phyloP scores from a whole-genome alignment of 2,329 filamentous ascomycete genomes.

The Fusarium temperatum region DNA sequence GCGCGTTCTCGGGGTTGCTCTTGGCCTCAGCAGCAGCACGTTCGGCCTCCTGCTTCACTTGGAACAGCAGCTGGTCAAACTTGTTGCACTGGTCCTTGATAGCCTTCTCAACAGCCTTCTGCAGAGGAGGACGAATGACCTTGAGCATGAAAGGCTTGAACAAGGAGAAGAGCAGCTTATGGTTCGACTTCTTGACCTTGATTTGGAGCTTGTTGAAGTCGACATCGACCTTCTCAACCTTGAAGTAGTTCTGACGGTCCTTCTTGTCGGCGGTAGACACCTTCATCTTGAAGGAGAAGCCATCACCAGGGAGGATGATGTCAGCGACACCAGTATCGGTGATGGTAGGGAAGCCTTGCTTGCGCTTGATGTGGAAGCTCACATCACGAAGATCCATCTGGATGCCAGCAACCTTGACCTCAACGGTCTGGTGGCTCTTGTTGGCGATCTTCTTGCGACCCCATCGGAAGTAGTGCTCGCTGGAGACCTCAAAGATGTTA shows the following conservation, averaged over 20 bases:
- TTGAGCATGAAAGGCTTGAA: slow-evolving; percentile 90
- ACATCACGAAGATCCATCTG: slow-evolving; percentile 94
- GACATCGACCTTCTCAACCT: slow-evolving; percentile 88
- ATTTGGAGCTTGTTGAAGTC: slow-evolving; percentile 84
- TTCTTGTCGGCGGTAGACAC: slow-evolving; percentile 81
- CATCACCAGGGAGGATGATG: slow-evolving; percentile 85
- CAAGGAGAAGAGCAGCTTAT: slow-evolving; percentile 87
- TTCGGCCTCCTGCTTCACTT: slow-evolving; percentile 85
- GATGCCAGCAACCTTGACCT: slow-evolving; percentile 86
- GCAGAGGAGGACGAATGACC: slow-evolving; percentile 82
- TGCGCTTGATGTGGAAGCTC: slow-evolving; percentile 93
- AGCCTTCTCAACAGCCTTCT: slow-evolving; percentile 88
- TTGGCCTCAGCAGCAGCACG: slow-evolving; percentile 68
- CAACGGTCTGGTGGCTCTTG: slow-evolving; percentile 82
- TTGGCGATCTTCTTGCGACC: slow-evolving; percentile 87
- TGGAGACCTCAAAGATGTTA: slow-evolving; percentile 87
- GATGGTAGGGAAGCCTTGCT: slow-evolving; percentile 89
- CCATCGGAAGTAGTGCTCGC: slow-evolving; percentile 94
- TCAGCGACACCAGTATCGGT: slow-evolving; percentile 90
- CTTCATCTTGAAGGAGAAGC: slow-evolving; percentile 91
- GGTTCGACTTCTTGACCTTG: slow-evolving; percentile 92
- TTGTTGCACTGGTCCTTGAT: slow-evolving; percentile 85
- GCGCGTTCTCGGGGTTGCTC: slow-evolving; percentile 72
- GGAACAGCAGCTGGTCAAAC: slow-evolving; percentile 76
- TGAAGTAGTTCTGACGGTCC: slow-evolving; percentile 88